These are phyloP conservation scores for Arachnopeziza araneosa DNA, from an alignment of 2,329 filamentous ascomycete species.

Conservation along the genomic window DNA sequence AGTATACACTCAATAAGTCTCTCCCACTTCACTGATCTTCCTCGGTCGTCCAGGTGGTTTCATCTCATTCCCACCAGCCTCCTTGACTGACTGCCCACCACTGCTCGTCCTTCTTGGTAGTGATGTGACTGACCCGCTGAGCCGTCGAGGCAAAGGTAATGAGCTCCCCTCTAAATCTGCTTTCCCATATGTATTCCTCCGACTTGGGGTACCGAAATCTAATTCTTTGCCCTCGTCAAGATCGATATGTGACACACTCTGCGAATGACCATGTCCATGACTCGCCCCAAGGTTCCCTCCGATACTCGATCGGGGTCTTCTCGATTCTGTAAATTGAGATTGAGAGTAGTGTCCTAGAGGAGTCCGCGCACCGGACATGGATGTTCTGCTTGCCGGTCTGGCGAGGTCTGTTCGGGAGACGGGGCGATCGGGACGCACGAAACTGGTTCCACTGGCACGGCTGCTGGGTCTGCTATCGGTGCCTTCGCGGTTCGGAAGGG, in stretches of 20 bases:
- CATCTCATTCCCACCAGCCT: slow-evolving; percentile 19
- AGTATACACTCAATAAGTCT: slow-evolving; percentile 44
- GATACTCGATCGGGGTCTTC: slow-evolving; percentile 29
- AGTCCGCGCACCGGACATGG: slow-evolving; percentile 29
- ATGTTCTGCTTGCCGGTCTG: slow-evolving; percentile 28
- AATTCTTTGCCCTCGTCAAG: slow-evolving; percentile 25
- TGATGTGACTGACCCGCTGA: slow-evolving; percentile 37
- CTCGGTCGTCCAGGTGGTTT: slow-evolving; percentile 32
- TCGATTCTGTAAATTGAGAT: slow-evolving; percentile 25
- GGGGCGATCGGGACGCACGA: slow-evolving; percentile 27
- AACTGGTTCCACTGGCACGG: slow-evolving; percentile 26
- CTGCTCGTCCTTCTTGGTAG: slow-evolving; percentile 24
- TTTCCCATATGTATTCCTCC: slow-evolving; percentile 38
- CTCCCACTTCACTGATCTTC: slow-evolving; percentile 48
- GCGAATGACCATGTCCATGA: slow-evolving; percentile 30
- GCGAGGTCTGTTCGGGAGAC: slow-evolving; percentile 26
- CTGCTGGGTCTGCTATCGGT: slow-evolving; percentile 26
- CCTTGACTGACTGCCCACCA: slow-evolving; percentile 23
- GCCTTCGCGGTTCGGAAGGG: slow-evolving; percentile 46
- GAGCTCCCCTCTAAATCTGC: slow-evolving; percentile 38
- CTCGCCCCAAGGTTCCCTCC: slow-evolving; percentile 25
- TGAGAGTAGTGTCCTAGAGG: slow-evolving; percentile 31
- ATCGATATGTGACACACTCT: slow-evolving; percentile 30
- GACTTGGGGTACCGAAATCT: slow-evolving; percentile 38
- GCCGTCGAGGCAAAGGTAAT: slow-evolving; percentile 47